Evolutionary conservation across 1,139 yeast species (phyloP).

Genomic region (Spencermartinsiella ligniputridi): DNA sequence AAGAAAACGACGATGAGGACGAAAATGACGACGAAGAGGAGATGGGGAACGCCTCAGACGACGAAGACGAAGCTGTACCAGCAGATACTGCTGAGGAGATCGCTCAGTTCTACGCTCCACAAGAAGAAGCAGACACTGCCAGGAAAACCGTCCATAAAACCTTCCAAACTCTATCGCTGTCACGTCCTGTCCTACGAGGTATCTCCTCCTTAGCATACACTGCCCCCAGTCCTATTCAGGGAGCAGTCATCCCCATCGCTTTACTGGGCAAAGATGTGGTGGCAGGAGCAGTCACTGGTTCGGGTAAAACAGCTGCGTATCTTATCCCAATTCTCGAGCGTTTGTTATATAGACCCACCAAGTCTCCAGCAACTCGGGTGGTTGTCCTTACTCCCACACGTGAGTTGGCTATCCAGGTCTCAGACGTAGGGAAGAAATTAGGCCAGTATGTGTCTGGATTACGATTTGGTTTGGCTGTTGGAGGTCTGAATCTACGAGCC

Average conservation of each 20-base stretch:
- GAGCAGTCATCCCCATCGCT: constrained; percentile 90
- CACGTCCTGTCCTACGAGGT: constrained; percentile 87
- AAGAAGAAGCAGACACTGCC: constrained; percentile 32
- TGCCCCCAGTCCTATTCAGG: constrained; percentile 89
- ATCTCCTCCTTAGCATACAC: constrained; percentile 74
- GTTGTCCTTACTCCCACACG: constrained; percentile 92
- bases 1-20: constrained; percentile 28
- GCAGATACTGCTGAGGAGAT: constrained; percentile 32
- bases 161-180: constrained; percentile 73
- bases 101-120: constrained; percentile 32
- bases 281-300: constrained; percentile 99
- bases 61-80: constrained; percentile 21
- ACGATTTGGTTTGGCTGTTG: constrained; percentile 89
- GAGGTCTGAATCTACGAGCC: constrained; percentile 91
- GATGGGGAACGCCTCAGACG: constrained; percentile 31
- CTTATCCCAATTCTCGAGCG: constrained; percentile 95
- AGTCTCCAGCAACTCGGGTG: constrained; percentile 82
- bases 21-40: constrained; percentile 27
- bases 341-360: constrained; percentile 79
- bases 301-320: constrained; percentile 98
- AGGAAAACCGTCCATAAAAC: constrained; percentile 48
- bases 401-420: constrained; percentile 94
- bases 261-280: constrained; percentile 89
- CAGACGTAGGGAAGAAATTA: constrained; percentile 85
- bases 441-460: constrained; percentile 72